Evolutionary conservation across 2,329 filamentous ascomycete genomes (phyloP), one percentile per base, ranked within the genome.

Genomic region (Pyrenophora tritici-repentis): DNA sequence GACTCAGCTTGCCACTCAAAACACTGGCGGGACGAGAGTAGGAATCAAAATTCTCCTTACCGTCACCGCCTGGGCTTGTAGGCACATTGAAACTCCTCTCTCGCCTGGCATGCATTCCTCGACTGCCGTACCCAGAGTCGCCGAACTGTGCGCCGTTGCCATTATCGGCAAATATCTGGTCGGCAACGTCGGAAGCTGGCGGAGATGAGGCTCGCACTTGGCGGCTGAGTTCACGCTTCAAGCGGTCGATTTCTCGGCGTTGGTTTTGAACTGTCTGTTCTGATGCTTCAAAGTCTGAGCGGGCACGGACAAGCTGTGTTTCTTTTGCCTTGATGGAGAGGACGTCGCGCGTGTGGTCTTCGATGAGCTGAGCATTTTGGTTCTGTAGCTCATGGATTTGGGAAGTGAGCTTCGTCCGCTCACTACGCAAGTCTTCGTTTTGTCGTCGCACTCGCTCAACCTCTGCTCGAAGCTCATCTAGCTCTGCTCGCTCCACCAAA

Each of bases 271-370:
- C 91, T 51, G 86, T 88, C 65, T 91, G 87, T 70, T 97, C 91
- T 0, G 92, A 90, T 0, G 90, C 86, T 72, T 97, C 93, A 26
- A 88, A 89, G 67, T 99, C 94, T 59, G 89, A 91, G 47, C 92
- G 84, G 9, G 94, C 92, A 37, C 94, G 87, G 8, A 97, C 93
- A 4, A 99, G 83, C 66, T 99, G 94, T 3, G 94, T 97, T 74
- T 99, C 94, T 75, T 99, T 99, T 12, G 94, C 94, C 73, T 97
- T 97, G 77, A 99, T 95, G 63, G 91, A 94, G 35, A 99, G 81
- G 0, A 97, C 91, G 66, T 99, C 93, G 40, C 93, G 84, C 0
- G 94, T 99, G 72, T 97, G 93, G 66, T 97, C 93, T 75, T 99
- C 94, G 55, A 99, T 99, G 29, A 99, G 81, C 57, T 94, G 89